Evolutionary conservation across 2,329 filamentous ascomycete genomes (phyloP).

Genomic region (Epichloe baconii): DNA sequence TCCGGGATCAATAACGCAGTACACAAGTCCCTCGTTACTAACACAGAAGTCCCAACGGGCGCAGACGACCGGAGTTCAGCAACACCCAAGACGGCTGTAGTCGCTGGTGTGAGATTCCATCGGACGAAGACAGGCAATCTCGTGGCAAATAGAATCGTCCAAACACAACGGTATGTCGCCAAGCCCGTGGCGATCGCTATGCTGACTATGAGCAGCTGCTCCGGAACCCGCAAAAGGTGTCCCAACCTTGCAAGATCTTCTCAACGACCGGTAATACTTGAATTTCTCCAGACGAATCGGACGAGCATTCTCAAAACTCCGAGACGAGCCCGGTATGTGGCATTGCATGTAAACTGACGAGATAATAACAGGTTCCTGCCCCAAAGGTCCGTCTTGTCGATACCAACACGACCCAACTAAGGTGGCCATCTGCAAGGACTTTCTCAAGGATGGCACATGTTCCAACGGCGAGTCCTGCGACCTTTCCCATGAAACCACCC

Average conservation of each 20-base stretch:
- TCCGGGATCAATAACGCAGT: background rate
- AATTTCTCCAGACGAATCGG: slow-evolving; percentile 23
- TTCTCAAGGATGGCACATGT: slow-evolving; percentile 69
- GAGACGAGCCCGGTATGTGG: slow-evolving; percentile 23
- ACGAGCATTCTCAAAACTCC: slow-evolving; percentile 9
- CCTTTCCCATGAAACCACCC: slow-evolving; percentile 73
- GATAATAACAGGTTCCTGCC: slow-evolving; percentile 58
- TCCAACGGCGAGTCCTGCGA: slow-evolving; percentile 68
- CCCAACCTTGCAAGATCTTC: slow-evolving; percentile 61
- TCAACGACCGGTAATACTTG: slow-evolving; percentile 55
- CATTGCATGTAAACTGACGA: slow-evolving; percentile 31
- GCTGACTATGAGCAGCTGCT: slow-evolving; percentile 33
- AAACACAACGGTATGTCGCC: slow-evolving; percentile 57
- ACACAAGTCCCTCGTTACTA: background rate
- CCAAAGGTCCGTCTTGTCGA: slow-evolving; percentile 66
- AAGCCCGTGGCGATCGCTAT: slow-evolving; percentile 10
- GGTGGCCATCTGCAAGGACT: slow-evolving; percentile 82
- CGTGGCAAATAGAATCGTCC: slow-evolving; percentile 62
- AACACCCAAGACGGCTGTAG: slow-evolving; percentile 57
- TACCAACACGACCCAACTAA: slow-evolving; percentile 76
- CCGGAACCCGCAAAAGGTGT: slow-evolving; percentile 51
- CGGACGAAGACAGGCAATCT: slow-evolving; percentile 82
- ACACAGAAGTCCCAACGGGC: background rate
- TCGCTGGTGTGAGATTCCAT: slow-evolving; percentile 72
- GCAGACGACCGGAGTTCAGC: slow-evolving; percentile 39